Evolutionary conservation across 345 rosid genomes (phyloP).

Genomic region (Toxicodendron radicans): DNA sequence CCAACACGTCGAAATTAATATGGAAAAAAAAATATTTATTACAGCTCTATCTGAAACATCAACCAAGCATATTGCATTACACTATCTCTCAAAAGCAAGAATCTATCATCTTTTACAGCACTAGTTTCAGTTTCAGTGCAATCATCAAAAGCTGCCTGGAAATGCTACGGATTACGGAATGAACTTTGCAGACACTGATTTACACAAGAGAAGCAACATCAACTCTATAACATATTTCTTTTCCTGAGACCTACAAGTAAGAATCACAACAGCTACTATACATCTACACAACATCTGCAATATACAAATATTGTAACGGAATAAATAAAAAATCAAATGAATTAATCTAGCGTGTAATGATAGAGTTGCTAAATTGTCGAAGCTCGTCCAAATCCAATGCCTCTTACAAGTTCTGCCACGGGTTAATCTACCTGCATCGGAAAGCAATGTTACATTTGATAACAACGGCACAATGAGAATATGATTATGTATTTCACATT

Average conservation of each 20-base stretch:
- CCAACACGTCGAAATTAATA: too few species aligned
- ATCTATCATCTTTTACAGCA: background rate
- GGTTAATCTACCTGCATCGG: conserved; percentile 28
- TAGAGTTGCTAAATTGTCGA: background rate
- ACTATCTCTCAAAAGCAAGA: background rate
- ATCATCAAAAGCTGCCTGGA: background rate
- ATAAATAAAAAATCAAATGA: conserved; percentile 14
- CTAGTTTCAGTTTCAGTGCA: background rate
- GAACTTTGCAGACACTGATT: background rate
- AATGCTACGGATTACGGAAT: too few species aligned
- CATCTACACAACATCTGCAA: conserved; percentile 18
- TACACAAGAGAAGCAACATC: background rate
- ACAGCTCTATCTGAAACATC: too few species aligned
- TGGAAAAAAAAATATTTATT: too few species aligned
- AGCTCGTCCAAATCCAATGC: conserved; percentile 12
- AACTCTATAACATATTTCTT: background rate
- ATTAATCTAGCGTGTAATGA: background rate
- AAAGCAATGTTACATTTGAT: conserved; percentile 9
- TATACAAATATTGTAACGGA: conserved; percentile 16
- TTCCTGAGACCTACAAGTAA: conserved; percentile 4
- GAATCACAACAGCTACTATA: conserved; percentile 1
- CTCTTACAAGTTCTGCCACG: background rate
- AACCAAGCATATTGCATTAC: background rate
- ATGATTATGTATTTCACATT: too few species aligned
- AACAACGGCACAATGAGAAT: background rate